Evolutionary conservation across 371 early-diverging fungal genomes (phyloP).

Genomic region (Mucor indicus): DNA sequence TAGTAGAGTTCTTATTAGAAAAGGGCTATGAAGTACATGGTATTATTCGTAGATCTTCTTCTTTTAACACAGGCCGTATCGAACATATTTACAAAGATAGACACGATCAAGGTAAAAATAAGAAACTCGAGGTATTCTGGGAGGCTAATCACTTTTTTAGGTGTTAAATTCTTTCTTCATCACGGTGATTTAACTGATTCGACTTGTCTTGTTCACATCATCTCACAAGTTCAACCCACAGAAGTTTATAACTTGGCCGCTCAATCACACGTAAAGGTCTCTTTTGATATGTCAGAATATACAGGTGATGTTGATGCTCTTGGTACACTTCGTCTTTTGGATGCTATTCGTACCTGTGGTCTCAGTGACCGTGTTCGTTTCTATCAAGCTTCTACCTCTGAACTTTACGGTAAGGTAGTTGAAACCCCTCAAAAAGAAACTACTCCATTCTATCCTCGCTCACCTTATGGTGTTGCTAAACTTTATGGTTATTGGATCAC

Average conservation of each 20-base stretch:
- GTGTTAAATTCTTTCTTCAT: conserved; percentile 77
- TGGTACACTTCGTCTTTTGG: conserved; percentile 78
- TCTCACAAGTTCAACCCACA: conserved; percentile 73
- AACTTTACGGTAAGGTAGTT: conserved; percentile 80
- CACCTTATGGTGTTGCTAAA: conserved; percentile 86
- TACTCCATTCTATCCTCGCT: conserved; percentile 86
- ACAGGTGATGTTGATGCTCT: conserved; percentile 86
- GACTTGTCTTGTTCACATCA: conserved; percentile 76
- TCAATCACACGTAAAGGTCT: conserved; percentile 84
- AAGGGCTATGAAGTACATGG: conserved; percentile 87
- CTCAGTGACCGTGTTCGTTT: conserved; percentile 69
- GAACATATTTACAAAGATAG: conserved; percentile 77
- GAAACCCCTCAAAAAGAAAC: conserved; percentile 83
- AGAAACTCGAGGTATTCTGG: too few relatives aligned
- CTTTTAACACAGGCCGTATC: conserved; percentile 83
- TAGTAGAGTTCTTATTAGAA: conserved; percentile 69
- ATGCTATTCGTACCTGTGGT: conserved; percentile 81
- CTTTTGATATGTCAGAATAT: conserved; percentile 89
- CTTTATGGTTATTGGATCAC: conserved; percentile 83
- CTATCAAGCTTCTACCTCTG: conserved; percentile 84
- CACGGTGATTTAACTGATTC: conserved; percentile 87
- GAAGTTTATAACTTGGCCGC: conserved; percentile 82
- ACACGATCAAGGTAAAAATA: conserved; percentile 55
- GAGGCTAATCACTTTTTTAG: too few relatives aligned
- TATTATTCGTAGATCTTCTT: conserved; percentile 81